Percentiles rank a stretch among this genome's conserved stretches.
These are phyloP conservation scores for Grifola frondosa DNA, from an alignment of 1,284 basidiomycete genomes.

Conservation along the genomic window DNA sequence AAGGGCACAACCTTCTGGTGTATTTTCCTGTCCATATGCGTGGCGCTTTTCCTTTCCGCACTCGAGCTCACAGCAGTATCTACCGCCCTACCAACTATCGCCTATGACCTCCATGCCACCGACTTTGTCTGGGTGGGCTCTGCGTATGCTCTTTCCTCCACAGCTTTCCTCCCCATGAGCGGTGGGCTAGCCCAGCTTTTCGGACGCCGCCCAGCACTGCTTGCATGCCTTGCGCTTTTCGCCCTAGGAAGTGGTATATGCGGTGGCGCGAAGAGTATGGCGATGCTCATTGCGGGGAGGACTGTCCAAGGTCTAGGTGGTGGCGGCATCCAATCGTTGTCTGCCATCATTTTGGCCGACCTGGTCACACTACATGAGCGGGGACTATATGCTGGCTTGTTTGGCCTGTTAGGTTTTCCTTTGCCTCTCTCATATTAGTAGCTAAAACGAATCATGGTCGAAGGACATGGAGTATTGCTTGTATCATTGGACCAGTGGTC, in stretches of 20 bases:
- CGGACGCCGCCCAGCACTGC: conserved; percentile 14
- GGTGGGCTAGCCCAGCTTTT: conserved; percentile 25
- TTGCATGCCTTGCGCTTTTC: conserved; percentile 10
- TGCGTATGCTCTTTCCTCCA: conserved; percentile 28
- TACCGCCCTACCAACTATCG: conserved; percentile 20
- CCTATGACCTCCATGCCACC: conserved; percentile 11
- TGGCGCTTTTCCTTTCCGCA: conserved; percentile 11
- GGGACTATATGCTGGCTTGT: conserved; percentile 14
- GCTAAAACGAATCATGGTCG: neutral
- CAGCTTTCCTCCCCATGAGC: conserved; percentile 28
- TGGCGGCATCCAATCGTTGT: conserved; percentile 42
- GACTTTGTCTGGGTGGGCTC: conserved; percentile 16
- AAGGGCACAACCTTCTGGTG: conserved; percentile 8
- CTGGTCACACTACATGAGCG: conserved; percentile 20
- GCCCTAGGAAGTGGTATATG: conserved; percentile 29
- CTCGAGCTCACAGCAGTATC: conserved; percentile 16
- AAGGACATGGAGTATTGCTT: conserved; percentile 8
- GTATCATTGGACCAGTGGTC: conserved; percentile 3
- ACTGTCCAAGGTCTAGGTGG: conserved; percentile 48
- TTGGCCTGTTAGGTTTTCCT: conserved; percentile 14
- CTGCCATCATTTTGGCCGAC: conserved; percentile 20
- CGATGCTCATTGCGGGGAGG: conserved; percentile 40
- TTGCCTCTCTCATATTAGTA: neutral
- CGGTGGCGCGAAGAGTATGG: conserved; percentile 42
- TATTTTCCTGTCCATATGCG: conserved; percentile 8